Evolutionary conservation across 148 eudicot genomes (phyloP).

Genomic region (Amaranthus hypochondriacus): DNA sequence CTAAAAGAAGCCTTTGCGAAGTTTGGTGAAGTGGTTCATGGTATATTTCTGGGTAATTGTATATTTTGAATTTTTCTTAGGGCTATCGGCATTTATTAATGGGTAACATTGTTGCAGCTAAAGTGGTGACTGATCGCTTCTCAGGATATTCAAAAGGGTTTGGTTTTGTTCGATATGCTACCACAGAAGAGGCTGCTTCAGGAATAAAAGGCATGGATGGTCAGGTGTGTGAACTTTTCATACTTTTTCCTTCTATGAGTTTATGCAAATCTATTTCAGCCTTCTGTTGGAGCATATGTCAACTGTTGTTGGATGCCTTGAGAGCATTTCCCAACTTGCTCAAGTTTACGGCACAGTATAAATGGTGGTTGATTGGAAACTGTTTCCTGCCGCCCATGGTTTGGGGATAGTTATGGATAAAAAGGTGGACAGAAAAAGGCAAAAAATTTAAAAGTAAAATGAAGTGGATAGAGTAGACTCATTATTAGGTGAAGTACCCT

Average conservation of each 20-base stretch:
- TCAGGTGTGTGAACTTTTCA: slow-evolving; percentile 37
- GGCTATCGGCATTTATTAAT: slow-evolving; percentile 8
- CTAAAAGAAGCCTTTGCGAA: slow-evolving; percentile 47
- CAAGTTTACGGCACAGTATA: no score
- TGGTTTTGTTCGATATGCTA: slow-evolving; percentile 74
- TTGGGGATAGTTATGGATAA: no score
- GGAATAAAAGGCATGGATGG: slow-evolving; percentile 91
- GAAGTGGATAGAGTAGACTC: no score
- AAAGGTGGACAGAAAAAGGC: no score
- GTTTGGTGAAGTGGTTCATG: slow-evolving; percentile 60
- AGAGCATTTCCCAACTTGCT: no score
- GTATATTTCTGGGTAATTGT: slow-evolving; percentile 20
- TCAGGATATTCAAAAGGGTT: slow-evolving; percentile 78
- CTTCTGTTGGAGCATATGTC: neutral
- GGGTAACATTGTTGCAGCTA: slow-evolving; percentile 45
- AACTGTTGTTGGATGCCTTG: no score
- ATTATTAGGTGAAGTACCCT: no score
- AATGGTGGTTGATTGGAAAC: no score
- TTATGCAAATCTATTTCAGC: neutral
- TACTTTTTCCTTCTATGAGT: neutral
- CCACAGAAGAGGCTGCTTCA: slow-evolving; percentile 60
- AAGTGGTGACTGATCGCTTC: slow-evolving; percentile 79
- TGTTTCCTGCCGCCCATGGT: no score
- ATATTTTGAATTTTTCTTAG: neutral
- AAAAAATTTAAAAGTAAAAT: no score